Base-by-base conservation (phyloP, 192 early-diverging fungal species). In the Umbelopsis sp. region DNA sequence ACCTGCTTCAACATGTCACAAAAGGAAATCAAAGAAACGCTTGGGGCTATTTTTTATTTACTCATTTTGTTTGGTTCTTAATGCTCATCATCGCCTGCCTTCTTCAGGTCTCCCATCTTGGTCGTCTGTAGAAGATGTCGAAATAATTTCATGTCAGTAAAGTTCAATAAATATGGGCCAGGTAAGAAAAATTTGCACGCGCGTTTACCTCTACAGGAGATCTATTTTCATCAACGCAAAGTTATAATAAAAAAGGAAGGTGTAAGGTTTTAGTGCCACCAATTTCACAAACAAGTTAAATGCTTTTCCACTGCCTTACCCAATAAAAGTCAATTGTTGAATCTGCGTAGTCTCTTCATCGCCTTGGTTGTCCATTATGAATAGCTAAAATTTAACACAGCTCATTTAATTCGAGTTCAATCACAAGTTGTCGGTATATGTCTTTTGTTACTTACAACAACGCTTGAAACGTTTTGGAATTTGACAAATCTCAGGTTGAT, bases 401-500 rank as follows among this genome's bases (percentile, higher is more conserved):
- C 12, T 46, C n/a, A 25, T 13, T 12, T 22, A 47, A 30, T 30
- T 30, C 27, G 27, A 30, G 27, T 30, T 30, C n/a, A 3, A 30
- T 30, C 3, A 30, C 1, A 30, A 1, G 1, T 30, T 2, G 27
- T 3, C 3, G 27, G 27, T 30, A 30, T 30, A 30, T n/a, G n/a
- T 30, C 27, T 30, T 3, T 30, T 2, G 27, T 23, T 47, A 71
- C 80, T 71, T 76, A 92, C 85, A 51, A 91, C 88, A 61, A 98
- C 51, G 68, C 81, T 91, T 64, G 84, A 89, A 35, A 98, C 90
- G 68, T 86, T 91, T 82, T 98, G 97, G 82, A 95, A 98, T 65
- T 94, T 93, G 67, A 98, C 97, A 78, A 94, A 98, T 52, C 93
- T 88, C 74, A 98, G 85, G 9, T 84, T 82, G n/a, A 91, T 87